phyloP scores from a whole-genome alignment of 352 stramenopile genomes.

The Pythium insidiosum region DNA sequence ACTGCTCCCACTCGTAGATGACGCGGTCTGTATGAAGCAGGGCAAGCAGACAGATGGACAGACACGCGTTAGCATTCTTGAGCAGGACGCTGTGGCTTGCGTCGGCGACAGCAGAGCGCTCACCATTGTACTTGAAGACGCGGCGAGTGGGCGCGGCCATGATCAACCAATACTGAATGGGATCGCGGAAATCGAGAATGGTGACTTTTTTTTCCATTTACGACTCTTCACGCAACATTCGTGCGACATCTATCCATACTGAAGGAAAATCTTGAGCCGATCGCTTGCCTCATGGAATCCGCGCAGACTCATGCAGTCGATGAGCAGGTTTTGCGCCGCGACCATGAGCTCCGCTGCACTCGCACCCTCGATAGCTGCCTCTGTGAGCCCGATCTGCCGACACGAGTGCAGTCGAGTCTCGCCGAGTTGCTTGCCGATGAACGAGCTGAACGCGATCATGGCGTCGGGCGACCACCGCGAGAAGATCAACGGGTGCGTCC shows the following conservation, averaged over 20 bases:
- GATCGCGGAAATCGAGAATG: too few species aligned
- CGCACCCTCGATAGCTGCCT: conserved; percentile 38
- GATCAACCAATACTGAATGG: too few species aligned
- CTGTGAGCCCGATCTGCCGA: conserved; percentile 56
- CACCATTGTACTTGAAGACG: conserved; percentile 66
- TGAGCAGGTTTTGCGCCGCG: conserved; percentile 55
- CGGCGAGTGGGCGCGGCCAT: conserved; percentile 43
- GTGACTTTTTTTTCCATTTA: too few species aligned
- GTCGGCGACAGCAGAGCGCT: too few species aligned
- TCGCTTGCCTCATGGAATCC: conserved; percentile 36
- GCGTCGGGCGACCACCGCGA: conserved; percentile 40
- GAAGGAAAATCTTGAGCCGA: conserved; percentile 67
- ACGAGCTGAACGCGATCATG: conserved; percentile 31
- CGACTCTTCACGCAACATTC: conserved; percentile 25
- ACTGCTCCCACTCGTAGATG: conserved; percentile 98
- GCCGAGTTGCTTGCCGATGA: conserved; percentile 46
- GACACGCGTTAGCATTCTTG: too few species aligned
- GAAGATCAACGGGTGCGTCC: conserved; percentile 37
- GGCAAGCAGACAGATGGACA: too few species aligned
- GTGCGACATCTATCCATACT: conserved; percentile 37
- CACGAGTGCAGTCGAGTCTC: conserved; percentile 50
- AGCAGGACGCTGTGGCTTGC: too few species aligned
- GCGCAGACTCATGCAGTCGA: conserved; percentile 38
- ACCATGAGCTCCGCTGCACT: conserved; percentile 39
- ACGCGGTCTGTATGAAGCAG: conserved; percentile 46